Evolutionary conservation across 805 yeast species (phyloP).

Genomic region (Groenewaldozyma salmanticensis): DNA sequence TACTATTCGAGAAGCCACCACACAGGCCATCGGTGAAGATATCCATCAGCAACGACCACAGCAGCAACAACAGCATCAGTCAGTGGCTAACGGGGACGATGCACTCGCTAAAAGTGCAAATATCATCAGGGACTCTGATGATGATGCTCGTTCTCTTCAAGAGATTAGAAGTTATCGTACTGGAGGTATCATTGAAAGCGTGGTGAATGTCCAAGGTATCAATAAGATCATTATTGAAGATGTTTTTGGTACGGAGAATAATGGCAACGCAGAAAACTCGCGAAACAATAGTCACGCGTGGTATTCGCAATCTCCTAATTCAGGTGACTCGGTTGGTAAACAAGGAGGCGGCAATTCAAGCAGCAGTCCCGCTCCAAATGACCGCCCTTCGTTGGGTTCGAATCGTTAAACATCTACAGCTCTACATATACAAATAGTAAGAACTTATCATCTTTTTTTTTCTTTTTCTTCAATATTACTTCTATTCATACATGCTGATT

Average conservation of each 20-base stretch:
- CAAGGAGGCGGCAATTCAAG: slow-evolving; percentile 59
- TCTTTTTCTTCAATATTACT: no score
- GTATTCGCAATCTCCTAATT: no score
- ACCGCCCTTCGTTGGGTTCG: no score
- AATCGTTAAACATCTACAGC: no score
- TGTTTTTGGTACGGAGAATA: neutral
- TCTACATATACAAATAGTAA: no score
- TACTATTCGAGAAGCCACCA: slow-evolving; percentile 6
- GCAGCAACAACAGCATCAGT: neutral
- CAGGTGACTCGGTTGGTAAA: no score
- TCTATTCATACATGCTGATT: no score
- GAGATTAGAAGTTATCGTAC: slow-evolving; percentile 27
- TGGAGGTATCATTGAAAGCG: slow-evolving; percentile 69
- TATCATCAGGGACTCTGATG: neutral
- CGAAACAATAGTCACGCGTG: no score
- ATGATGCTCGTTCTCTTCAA: slow-evolving; percentile 6
- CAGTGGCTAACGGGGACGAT: slow-evolving; percentile 6
- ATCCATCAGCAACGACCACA: neutral
- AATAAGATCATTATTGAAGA: slow-evolving; percentile 78
- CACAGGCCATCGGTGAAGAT: slow-evolving; percentile 1
- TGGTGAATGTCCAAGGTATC: slow-evolving; percentile 75
- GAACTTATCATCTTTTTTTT: no score
- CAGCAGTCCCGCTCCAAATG: slow-evolving; percentile 71
- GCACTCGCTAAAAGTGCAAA: slow-evolving; percentile 14
- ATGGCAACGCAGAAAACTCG: neutral